Evolutionary conservation across 2,329 filamentous ascomycete genomes (phyloP).

Genomic region (Cercospora citrullina): DNA sequence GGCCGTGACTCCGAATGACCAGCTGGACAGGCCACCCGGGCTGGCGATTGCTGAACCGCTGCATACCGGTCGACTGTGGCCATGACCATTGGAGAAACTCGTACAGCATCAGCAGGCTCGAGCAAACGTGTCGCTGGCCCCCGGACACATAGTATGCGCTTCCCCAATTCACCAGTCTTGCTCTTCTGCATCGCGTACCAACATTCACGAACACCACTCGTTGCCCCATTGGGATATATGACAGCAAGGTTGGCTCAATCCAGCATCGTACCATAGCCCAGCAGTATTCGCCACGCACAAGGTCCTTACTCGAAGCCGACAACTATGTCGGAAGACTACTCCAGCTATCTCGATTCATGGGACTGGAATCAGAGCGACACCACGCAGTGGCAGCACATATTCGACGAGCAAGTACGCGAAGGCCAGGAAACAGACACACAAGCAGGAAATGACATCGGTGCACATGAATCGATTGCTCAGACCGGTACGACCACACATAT

Average conservation of each 20-base stretch:
- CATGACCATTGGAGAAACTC: background rate
- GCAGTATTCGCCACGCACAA: background rate
- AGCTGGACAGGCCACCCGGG: background rate
- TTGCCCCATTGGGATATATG: background rate
- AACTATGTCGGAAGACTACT: background rate
- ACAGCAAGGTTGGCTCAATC: background rate
- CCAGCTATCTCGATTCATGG: slow-evolving; percentile 4
- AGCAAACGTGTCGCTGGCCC: slow-evolving; percentile 2
- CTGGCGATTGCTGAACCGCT: background rate
- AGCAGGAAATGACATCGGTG: background rate
- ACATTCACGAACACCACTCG: background rate
- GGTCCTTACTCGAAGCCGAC: background rate
- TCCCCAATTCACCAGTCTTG: background rate
- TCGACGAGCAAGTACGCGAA: slow-evolving; percentile 4
- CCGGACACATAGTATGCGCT: background rate
- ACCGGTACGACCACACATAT: slow-evolving; percentile 2
- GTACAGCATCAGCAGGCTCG: background rate
- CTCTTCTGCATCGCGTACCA: background rate
- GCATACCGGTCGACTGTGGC: background rate
- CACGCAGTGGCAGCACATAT: slow-evolving; percentile 8
- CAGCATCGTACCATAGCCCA: background rate
- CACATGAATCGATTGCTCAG: background rate
- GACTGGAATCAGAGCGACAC: background rate
- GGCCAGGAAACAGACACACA: background rate
- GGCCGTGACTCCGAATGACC: background rate